These are phyloP conservation scores for Epichloe glyceriae DNA, from an alignment of 2,329 filamentous ascomycete species.

Conservation along the genomic window DNA sequence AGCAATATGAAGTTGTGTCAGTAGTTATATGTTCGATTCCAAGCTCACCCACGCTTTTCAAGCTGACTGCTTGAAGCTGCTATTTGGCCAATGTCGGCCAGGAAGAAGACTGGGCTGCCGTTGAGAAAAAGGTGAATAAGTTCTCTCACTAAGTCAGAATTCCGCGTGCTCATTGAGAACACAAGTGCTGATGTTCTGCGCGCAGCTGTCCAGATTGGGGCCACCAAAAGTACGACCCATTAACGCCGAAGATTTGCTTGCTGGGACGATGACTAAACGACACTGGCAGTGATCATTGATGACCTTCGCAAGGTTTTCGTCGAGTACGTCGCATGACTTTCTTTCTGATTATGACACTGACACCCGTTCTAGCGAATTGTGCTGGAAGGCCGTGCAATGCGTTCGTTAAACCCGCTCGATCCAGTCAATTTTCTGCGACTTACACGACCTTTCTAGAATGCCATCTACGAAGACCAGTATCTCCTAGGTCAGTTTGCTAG, in stretches of 20 bases:
- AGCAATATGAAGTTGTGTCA: slow-evolving; percentile 13
- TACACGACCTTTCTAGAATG: slow-evolving; percentile 22
- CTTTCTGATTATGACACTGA: not conserved
- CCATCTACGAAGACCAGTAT: slow-evolving; percentile 45
- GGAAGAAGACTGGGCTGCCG: slow-evolving; percentile 57
- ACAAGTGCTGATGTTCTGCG: not conserved
- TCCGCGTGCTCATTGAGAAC: not conserved
- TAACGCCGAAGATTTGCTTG: not conserved
- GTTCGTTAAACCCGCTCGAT: not conserved
- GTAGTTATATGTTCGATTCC: not conserved
- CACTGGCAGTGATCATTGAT: slow-evolving; percentile 31
- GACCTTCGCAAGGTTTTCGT: slow-evolving; percentile 61
- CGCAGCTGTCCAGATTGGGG: not conserved
- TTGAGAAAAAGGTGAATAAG: slow-evolving; percentile 50
- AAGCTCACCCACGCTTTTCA: slow-evolving; percentile 42
- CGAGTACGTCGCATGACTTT: slow-evolving; percentile 26
- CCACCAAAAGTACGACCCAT: not conserved
- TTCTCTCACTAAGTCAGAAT: slow-evolving; percentile 17
- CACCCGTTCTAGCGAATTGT: slow-evolving; percentile 33
- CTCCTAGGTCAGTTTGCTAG: slow-evolving; percentile 10
- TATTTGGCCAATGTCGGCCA: slow-evolving; percentile 32
- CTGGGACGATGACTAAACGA: not conserved
- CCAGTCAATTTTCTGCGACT: not conserved
- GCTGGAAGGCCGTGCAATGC: slow-evolving; percentile 57
- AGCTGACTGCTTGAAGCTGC: slow-evolving; percentile 1